phyloP scores from a whole-genome alignment of 2,329 filamentous ascomycete species.

The Verticillium nonalfalfae region DNA sequence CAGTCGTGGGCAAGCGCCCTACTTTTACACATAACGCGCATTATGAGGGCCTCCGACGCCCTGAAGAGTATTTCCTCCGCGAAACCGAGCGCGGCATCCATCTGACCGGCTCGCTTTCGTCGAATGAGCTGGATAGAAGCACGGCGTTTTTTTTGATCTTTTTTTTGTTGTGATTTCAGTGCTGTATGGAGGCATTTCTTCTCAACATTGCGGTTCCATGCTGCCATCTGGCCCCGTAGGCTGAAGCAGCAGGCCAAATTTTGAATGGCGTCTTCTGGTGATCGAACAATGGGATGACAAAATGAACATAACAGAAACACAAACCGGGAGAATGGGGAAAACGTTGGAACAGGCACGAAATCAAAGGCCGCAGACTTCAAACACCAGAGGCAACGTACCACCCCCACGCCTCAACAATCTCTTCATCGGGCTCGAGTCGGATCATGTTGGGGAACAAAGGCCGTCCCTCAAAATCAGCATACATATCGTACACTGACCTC shows the following conservation, averaged over 20 bases:
- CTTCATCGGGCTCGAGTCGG: background rate
- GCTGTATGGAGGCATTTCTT: too few relatives aligned
- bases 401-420: background rate
- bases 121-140: too few relatives aligned
- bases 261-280: slow-evolving; percentile 2
- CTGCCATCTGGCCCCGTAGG: background rate
- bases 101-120: too few relatives aligned
- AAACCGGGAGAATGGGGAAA: background rate
- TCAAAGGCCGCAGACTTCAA: background rate
- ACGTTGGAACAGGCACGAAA: background rate
- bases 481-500: background rate
- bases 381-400: background rate
- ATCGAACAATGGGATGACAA: background rate
- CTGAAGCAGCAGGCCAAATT: background rate
- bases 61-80: too few relatives aligned
- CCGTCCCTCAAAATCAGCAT: background rate
- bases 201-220: too few relatives aligned
- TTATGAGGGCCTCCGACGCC: too few relatives aligned
- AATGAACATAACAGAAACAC: background rate
- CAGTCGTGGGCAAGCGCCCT: too few relatives aligned
- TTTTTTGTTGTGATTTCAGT: too few relatives aligned
- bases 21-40: too few relatives aligned
- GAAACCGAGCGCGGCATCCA: too few relatives aligned
- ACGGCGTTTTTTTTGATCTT: background rate
- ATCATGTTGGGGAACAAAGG: background rate